Evolutionary conservation across 2,329 filamentous ascomycete genomes (phyloP), one percentile per base, ranked within the genome.

Genomic region (Curvularia eragrostidis): DNA sequence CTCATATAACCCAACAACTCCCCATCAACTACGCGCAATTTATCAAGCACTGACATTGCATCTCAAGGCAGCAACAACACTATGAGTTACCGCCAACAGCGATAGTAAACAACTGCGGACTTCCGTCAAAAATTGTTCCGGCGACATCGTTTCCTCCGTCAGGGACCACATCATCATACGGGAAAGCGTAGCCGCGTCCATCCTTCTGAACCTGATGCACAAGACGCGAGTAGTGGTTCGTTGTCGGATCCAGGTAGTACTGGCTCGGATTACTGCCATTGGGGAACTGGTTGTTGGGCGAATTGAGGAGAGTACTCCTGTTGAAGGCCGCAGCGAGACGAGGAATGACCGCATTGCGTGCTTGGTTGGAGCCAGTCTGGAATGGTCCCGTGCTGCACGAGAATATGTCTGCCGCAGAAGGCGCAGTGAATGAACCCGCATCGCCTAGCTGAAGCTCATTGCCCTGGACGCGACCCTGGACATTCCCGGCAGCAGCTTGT

Each of bases 321-420:
- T 93, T 92, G 68, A 94, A 85, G 0, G 89, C 90, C 1, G 91
- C 91, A 0, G 89, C 85, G 13, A 95, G 78, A n/a, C 91, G 83
- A 0, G 91, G 89, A 8, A 88, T 87, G 54, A 93, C 84, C 39
- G 87, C 87, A 58, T 81, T 81, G 18, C 79, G 77, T 54, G 77
- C 75, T 4, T 68, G 68, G 12, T 77, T 77, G 3, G 69, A 66
- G 58, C 83, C 68, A 44, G 79, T 68, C 63, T 80, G 78, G 63
- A 89, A 89, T 0, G 87, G 86, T 0, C 87, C 87, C 1, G 83
- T 86, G 64, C 84, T 87, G 76, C 87, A 90, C 34, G 83, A 83
- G 69, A 91, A 86, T 61, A 91, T 88, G 72, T 91, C 89, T 12
- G 77, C 77, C 1, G 72, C 84, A 1, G 77, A 82, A 0, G 89